A percentile compares a stretch with the other conserved stretches of the same genome.
Evolutionary conservation across 129 eudicot genomes (phyloP).

Genomic region (Cynara cardunculus): DNA sequence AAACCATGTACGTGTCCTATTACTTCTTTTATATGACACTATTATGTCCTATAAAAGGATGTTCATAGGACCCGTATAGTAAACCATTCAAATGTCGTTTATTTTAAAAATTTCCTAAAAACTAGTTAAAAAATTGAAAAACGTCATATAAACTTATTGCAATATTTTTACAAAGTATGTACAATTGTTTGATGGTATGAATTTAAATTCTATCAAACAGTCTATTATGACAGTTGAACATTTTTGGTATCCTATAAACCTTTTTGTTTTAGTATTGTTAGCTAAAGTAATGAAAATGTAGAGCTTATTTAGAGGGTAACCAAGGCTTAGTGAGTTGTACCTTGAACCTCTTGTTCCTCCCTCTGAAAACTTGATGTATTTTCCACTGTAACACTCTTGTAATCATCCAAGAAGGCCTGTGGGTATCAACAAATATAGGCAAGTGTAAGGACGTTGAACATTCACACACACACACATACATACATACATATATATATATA

Average conservation of each 20-base stretch:
- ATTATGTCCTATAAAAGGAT: too few species aligned
- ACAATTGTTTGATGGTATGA: not conserved
- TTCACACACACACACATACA: too few species aligned
- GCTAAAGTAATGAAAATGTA: not conserved
- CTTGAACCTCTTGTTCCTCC: constrained; percentile 44
- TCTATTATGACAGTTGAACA: not conserved
- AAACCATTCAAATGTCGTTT: too few species aligned
- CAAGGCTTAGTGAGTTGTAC: constrained; percentile 22
- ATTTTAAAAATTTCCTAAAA: not conserved
- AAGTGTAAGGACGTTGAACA: not conserved
- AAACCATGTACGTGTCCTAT: too few species aligned
- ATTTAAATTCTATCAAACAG: not conserved
- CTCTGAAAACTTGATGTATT: constrained; percentile 43
- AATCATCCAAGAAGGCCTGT: constrained; percentile 60
- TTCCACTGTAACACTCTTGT: constrained; percentile 54
- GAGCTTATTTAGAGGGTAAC: constrained; percentile 13
- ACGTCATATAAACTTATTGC: not conserved
- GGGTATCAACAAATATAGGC: constrained; percentile 1
- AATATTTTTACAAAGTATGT: not conserved
- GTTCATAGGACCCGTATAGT: too few species aligned
- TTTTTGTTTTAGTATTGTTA: not conserved
- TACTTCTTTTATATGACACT: not conserved
- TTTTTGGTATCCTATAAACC: not conserved
- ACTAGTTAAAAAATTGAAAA: not conserved
- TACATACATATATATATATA: too few species aligned